Conservation (phyloP, 2,329 filamentous ascomycete species). For the Trematosphaeria pertusa region DNA sequence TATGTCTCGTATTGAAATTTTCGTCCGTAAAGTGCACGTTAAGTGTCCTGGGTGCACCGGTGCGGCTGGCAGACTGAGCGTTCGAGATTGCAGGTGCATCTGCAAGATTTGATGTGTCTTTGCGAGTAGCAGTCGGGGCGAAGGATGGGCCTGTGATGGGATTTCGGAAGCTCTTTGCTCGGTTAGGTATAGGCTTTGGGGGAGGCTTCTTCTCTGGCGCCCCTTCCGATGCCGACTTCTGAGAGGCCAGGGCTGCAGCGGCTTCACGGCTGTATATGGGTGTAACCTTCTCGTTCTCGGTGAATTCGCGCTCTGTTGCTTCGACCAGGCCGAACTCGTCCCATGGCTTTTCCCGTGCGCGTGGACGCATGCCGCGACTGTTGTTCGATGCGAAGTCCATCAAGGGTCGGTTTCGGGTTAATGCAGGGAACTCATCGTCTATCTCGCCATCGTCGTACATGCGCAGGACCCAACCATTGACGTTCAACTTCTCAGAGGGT, state of each 20-base stretch:
- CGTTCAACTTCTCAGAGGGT: constrained; percentile 70
- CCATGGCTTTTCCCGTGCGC: constrained; percentile 77
- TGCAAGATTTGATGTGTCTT: constrained; percentile 53
- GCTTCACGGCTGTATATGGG: constrained; percentile 69
- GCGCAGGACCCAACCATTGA: constrained; percentile 82
- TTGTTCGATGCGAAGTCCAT: constrained; percentile 80
- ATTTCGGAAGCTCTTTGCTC: constrained; percentile 55
- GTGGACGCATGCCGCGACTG: constrained; percentile 68
- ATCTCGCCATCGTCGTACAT: constrained; percentile 87
- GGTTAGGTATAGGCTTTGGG: constrained; percentile 43
- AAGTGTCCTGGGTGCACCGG: constrained; percentile 73
- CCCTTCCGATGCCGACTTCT: constrained; percentile 34
- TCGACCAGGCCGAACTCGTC: constrained; percentile 83
- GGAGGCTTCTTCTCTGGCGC: constrained; percentile 25
- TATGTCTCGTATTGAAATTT: constrained; percentile 72
- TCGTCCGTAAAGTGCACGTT: constrained; percentile 76
- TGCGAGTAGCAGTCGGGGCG: constrained; percentile 53
- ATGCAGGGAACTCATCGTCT: constrained; percentile 82
- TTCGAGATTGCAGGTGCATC: constrained; percentile 52
- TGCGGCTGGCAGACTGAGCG: constrained; percentile 60
- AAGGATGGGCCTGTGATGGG: constrained; percentile 60
- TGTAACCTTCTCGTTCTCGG: constrained; percentile 72
- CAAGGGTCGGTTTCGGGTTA: constrained; percentile 77
- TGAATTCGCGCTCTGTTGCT: constrained; percentile 71
- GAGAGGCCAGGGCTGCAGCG: constrained; percentile 34